These are phyloP conservation scores for Musa acuminata DNA, from an alignment of 176 grass and related monocot genomes.

Conservation along the genomic window DNA sequence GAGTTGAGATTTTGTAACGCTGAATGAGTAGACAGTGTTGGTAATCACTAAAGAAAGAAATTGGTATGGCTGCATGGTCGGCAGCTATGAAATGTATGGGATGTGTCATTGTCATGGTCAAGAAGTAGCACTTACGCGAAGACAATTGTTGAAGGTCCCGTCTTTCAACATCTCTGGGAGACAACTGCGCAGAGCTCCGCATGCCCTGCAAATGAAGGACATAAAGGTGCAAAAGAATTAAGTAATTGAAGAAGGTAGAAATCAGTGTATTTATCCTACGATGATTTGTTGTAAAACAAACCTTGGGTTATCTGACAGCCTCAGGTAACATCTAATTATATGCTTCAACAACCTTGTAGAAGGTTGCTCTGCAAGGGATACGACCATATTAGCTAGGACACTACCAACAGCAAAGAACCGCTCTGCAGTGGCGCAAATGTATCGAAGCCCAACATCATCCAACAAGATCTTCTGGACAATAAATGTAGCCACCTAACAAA, in stretches of 20 bases:
- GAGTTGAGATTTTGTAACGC: no score
- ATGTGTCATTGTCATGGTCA: neutral
- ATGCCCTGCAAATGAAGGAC: conserved; percentile 41
- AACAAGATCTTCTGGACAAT: conserved; percentile 89
- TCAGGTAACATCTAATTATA: conserved; percentile 84
- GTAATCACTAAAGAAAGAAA: no score
- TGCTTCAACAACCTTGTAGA: conserved; percentile 71
- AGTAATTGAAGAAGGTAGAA: no score
- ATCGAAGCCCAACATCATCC: conserved; percentile 62
- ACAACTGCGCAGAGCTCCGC: conserved; percentile 36
- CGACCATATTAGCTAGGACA: conserved; percentile 75
- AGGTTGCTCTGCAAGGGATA: conserved; percentile 49
- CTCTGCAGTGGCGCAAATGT: conserved; percentile 51
- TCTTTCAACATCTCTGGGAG: conserved; percentile 61
- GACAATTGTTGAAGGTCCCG: conserved; percentile 53
- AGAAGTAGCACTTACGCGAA: conserved; percentile 39
- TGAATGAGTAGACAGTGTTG: no score
- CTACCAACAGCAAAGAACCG: conserved; percentile 66
- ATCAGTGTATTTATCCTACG: neutral
- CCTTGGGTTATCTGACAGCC: conserved; percentile 73
- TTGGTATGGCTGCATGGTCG: no score
- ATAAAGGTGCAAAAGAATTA: neutral
- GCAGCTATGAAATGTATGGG: no score
- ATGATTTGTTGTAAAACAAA: conserved; percentile 8
- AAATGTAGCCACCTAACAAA: conserved; percentile 68